Evolutionary conservation across 164 flowering plant species (phyloP).

Genomic region (Akebia trifoliata): DNA sequence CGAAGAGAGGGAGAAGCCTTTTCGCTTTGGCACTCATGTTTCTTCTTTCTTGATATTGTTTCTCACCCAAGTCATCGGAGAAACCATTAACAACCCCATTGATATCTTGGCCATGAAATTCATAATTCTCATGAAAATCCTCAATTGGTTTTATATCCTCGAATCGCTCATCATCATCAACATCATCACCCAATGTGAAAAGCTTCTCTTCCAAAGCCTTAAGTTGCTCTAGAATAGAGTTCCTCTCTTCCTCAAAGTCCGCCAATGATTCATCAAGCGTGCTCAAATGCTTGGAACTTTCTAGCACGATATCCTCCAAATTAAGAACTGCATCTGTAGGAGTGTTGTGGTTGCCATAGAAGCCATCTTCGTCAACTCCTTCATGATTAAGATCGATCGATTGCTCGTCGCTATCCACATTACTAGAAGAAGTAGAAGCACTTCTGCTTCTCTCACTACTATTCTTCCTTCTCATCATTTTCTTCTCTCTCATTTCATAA

Average conservation of each 20-base stretch:
- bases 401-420: slow-evolving; percentile 61
- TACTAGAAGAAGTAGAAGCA: slow-evolving; percentile 55
- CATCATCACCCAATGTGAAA: slow-evolving; percentile 53
- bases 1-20: slow-evolving; percentile 73
- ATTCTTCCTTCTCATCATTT: slow-evolving; percentile 35
- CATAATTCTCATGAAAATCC: slow-evolving; percentile 19
- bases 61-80: slow-evolving; percentile 35
- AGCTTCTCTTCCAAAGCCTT: slow-evolving; percentile 83
- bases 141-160: slow-evolving; percentile 30
- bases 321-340: slow-evolving; percentile 49
- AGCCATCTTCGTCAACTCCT: slow-evolving; percentile 35
- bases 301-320: slow-evolving; percentile 36
- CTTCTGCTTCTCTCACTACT: slow-evolving; percentile 38
- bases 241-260: slow-evolving; percentile 74
- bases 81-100: slow-evolving; percentile 46
- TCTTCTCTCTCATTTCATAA: slow-evolving; percentile 48
- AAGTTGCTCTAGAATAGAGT: slow-evolving; percentile 71
- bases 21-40: slow-evolving; percentile 44
- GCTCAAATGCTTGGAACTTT: slow-evolving; percentile 20
- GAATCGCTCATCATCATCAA: slow-evolving; percentile 25
- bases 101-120: slow-evolving; percentile 13
- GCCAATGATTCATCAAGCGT: slow-evolving; percentile 50
- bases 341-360: slow-evolving; percentile 31
- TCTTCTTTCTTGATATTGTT: slow-evolving; percentile 36
- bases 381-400: slow-evolving; percentile 61